These are phyloP conservation scores for Naematelia aurantialba DNA, from an alignment of 768 basidiomycete genomes.

Conservation along the genomic window DNA sequence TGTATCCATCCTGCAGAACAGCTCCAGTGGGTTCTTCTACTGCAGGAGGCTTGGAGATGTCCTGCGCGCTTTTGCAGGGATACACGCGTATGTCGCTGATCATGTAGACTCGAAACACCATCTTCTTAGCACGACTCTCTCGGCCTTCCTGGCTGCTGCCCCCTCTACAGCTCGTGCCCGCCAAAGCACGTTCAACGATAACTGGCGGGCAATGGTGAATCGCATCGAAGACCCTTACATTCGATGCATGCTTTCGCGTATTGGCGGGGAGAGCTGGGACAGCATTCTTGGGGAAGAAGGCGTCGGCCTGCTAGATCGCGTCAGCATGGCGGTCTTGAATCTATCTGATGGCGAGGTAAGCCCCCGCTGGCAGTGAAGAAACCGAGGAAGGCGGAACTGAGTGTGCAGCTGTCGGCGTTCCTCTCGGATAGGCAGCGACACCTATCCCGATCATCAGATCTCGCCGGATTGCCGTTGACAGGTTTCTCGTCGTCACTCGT, in stretches of 20 bases:
- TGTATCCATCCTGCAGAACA: slow-evolving; percentile 38
- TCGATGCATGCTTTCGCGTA: slow-evolving; percentile 38
- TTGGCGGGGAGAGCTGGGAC: slow-evolving; percentile 46
- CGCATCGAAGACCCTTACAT: slow-evolving; percentile 46
- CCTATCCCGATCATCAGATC: slow-evolving; percentile 18
- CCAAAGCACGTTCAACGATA: slow-evolving; percentile 15
- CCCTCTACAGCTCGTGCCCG: neutral
- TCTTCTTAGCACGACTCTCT: slow-evolving; percentile 38
- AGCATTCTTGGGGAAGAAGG: slow-evolving; percentile 40
- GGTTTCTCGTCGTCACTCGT: slow-evolving; percentile 37
- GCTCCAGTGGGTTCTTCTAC: slow-evolving; percentile 24
- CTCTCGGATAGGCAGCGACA: slow-evolving; percentile 28
- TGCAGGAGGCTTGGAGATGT: too few relatives aligned
- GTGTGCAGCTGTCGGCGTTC: slow-evolving; percentile 30
- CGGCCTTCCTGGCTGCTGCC: slow-evolving; percentile 27
- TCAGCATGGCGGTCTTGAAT: slow-evolving; percentile 41
- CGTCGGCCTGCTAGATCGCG: slow-evolving; percentile 39
- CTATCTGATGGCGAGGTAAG: slow-evolving; percentile 42
- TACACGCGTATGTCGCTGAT: neutral
- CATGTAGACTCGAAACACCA: slow-evolving; percentile 38
- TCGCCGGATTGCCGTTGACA: slow-evolving; percentile 32
- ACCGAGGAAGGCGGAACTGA: neutral
- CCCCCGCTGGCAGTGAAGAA: neutral
- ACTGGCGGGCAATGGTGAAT: slow-evolving; percentile 38
- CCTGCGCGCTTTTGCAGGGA: neutral